These are phyloP conservation scores for Erodium maritimum DNA, from an alignment of 345 rosid species.

Conservation along the genomic window DNA sequence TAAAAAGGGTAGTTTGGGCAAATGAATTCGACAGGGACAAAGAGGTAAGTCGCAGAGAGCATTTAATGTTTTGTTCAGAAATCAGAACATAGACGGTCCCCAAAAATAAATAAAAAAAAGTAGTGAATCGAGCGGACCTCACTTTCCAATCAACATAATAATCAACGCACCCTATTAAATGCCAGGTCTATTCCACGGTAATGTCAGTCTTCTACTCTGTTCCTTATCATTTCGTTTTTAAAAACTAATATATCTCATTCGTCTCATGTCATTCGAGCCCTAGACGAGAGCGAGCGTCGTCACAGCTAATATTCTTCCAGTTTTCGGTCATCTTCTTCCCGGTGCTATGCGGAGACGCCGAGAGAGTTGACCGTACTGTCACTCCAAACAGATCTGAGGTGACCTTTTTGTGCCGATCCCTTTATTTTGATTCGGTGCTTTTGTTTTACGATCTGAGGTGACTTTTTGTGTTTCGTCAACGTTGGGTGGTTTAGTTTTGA, in stretches of 20 bases:
- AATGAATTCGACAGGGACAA: conserved; percentile 11
- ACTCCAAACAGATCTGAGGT: neutral
- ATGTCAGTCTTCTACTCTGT: neutral
- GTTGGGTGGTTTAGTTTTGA: no score
- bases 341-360: neutral
- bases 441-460: no score
- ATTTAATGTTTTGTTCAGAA: conserved; percentile 6
- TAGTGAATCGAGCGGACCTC: conserved; percentile 5
- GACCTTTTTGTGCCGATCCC: neutral
- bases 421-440: neutral
- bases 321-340: neutral
- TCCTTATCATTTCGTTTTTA: neutral
- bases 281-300: conserved; percentile 5
- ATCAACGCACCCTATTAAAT: no score
- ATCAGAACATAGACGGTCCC: neutral
- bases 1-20: conserved; percentile 14
- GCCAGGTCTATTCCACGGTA: neutral
- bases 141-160: neutral
- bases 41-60: conserved; percentile 16
- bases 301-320: neutral
- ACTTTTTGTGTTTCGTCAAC: neutral
- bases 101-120: neutral
- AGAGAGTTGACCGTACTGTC: neutral
- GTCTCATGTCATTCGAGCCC: neutral
- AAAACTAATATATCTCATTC: no score